Conservation (phyloP, 768 basidiomycete species). For the Trametes cinnabarina region DNA sequence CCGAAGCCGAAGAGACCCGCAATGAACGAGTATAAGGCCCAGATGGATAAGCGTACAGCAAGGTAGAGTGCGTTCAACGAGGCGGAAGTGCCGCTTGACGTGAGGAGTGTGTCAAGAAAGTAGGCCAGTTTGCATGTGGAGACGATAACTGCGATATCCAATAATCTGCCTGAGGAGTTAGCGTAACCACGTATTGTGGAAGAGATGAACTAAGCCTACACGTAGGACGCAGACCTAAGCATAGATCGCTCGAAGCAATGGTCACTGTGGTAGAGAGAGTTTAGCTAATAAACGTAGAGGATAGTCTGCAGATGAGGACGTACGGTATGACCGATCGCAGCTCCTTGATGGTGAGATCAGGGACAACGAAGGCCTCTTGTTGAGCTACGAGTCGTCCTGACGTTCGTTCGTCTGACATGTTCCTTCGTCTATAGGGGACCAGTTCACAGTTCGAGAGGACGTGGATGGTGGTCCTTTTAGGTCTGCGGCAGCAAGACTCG, state of each 20-base stretch:
- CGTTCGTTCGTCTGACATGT: not conserved
- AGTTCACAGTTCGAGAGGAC: too few relatives aligned
- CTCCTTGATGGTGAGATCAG: slow-evolving; percentile 85
- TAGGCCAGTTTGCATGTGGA: slow-evolving; percentile 64
- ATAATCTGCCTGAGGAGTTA: slow-evolving; percentile 44
- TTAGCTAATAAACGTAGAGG: too few relatives aligned
- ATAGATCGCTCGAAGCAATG: slow-evolving; percentile 92
- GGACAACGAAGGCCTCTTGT: slow-evolving; percentile 65
- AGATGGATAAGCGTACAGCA: slow-evolving; percentile 59
- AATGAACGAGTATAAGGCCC: slow-evolving; percentile 78
- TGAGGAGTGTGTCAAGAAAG: slow-evolving; percentile 60
- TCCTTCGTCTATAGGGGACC: too few relatives aligned
- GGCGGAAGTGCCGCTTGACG: slow-evolving; percentile 49
- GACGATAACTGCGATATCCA: slow-evolving; percentile 71
- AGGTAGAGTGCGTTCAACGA: slow-evolving; percentile 61
- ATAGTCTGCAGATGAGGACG: slow-evolving; percentile 28
- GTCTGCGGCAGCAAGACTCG: too few relatives aligned
- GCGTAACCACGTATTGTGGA: not conserved
- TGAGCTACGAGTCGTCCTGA: slow-evolving; percentile 29
- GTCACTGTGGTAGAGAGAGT: slow-evolving; percentile 38
- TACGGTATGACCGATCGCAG: slow-evolving; percentile 79
- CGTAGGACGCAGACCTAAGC: slow-evolving; percentile 69
- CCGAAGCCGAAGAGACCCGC: slow-evolving; percentile 89
- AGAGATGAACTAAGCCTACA: slow-evolving; percentile 46
- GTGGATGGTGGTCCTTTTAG: too few relatives aligned